Evolutionary conservation across 2,329 filamentous ascomycete genomes (phyloP).

Genomic region (Cladosporium cucumerinum): DNA sequence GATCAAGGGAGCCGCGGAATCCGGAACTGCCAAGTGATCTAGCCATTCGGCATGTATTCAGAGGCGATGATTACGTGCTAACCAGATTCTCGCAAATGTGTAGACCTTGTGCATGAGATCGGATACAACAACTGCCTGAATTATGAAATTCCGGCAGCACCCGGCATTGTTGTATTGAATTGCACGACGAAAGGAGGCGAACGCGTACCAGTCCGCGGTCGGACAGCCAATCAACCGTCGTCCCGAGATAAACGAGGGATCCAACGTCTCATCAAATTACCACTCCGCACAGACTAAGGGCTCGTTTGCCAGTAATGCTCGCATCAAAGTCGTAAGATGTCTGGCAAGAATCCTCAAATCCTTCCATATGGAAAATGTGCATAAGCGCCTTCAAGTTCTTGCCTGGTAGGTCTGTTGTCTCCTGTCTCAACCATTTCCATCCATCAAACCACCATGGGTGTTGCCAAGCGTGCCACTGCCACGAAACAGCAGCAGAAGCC

Average conservation of each 20-base stretch:
- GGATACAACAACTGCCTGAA: background rate
- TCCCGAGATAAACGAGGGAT: constrained; percentile 1
- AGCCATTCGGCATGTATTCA: too few species aligned
- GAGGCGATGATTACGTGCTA: too few species aligned
- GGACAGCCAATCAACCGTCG: background rate
- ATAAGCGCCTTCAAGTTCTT: background rate
- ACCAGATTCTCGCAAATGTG: background rate
- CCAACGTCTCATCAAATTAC: background rate
- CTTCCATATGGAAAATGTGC: background rate
- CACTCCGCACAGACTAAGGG: background rate
- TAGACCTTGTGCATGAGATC: background rate
- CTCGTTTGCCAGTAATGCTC: background rate
- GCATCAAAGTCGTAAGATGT: background rate
- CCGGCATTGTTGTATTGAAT: background rate
- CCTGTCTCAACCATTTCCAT: too few species aligned
- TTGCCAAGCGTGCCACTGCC: background rate
- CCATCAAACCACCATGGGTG: background rate
- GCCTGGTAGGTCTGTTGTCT: background rate
- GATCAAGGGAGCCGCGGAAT: too few species aligned
- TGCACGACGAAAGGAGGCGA: background rate
- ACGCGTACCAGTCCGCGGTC: background rate
- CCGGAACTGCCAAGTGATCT: too few species aligned
- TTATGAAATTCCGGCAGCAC: background rate
- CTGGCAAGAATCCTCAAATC: background rate
- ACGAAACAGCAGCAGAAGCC: background rate